phyloP scores from a whole-genome alignment of 2,329 filamentous ascomycete genomes.

The Orbilia ellipsospora region DNA sequence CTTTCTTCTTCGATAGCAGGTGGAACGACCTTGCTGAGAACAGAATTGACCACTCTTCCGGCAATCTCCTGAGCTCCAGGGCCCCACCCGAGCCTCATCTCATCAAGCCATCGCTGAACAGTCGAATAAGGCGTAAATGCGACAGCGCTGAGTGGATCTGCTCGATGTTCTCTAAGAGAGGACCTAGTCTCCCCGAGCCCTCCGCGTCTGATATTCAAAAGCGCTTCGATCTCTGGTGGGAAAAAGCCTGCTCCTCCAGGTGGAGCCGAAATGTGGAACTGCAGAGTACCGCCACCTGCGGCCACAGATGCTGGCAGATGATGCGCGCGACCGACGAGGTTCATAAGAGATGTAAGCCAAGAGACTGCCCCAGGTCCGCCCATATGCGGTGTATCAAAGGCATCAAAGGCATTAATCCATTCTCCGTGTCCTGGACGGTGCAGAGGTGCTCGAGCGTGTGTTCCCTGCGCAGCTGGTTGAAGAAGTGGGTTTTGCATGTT shows the following conservation, averaged over 20 bases:
- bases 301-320: constrained; percentile 56
- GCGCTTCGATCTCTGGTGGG: constrained; percentile 67
- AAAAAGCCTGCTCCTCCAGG: constrained; percentile 61
- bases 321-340: constrained; percentile 48
- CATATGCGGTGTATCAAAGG: constrained; percentile 49
- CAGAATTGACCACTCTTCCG: constrained; percentile 73
- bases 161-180: constrained; percentile 61
- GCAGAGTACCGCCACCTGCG: constrained; percentile 67
- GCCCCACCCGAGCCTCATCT: constrained; percentile 87
- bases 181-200: constrained; percentile 57
- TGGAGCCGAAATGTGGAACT: constrained; percentile 65
- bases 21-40: constrained; percentile 80
- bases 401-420: constrained; percentile 55
- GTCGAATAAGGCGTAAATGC: constrained; percentile 79
- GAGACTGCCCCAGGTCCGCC: constrained; percentile 55
- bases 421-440: constrained; percentile 52
- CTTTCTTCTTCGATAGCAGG: constrained; percentile 85
- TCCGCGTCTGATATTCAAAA: constrained; percentile 61
- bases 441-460: constrained; percentile 33
- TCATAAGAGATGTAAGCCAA: constrained; percentile 63
- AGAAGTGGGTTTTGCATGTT: constrained; percentile 55
- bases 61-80: constrained; percentile 75
- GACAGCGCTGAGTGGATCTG: constrained; percentile 67
- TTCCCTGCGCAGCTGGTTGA: constrained; percentile 40
- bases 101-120: constrained; percentile 83